phyloP scores from a whole-genome alignment of 345 rosid genomes.

The Pseudoturritis turrita region DNA sequence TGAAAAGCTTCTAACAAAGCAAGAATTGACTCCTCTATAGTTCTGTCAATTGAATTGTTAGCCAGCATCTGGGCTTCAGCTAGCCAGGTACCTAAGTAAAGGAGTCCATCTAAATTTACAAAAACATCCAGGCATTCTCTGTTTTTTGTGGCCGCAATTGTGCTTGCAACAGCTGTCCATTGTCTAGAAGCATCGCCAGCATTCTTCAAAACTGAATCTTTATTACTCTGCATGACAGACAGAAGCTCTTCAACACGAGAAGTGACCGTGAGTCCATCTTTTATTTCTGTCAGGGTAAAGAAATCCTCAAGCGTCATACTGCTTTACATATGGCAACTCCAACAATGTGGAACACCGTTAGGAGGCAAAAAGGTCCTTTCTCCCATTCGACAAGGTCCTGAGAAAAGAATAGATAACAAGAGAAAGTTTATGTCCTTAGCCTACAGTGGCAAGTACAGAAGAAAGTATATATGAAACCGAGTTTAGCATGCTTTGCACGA shows the following conservation, averaged over 20 bases:
- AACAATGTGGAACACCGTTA: slow-evolving; percentile 28
- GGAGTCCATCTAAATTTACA: slow-evolving; percentile 76
- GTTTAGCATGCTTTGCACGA: background rate
- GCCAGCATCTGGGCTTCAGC: slow-evolving; percentile 50
- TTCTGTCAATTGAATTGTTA: slow-evolving; percentile 42
- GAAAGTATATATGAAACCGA: background rate
- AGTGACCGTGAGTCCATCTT: slow-evolving; percentile 75
- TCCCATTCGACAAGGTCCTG: slow-evolving; percentile 35
- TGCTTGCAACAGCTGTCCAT: slow-evolving; percentile 85
- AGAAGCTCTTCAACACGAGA: slow-evolving; percentile 78
- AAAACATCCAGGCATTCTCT: slow-evolving; percentile 90
- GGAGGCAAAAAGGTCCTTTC: slow-evolving; percentile 11
- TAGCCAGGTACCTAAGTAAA: slow-evolving; percentile 70
- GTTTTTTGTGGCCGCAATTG: slow-evolving; percentile 73
- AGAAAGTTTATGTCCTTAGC: background rate
- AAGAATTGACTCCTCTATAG: slow-evolving; percentile 67
- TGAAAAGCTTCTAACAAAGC: slow-evolving; percentile 67
- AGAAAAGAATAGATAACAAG: background rate
- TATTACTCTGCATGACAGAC: slow-evolving; percentile 65
- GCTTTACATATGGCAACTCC: slow-evolving; percentile 48
- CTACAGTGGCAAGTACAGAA: background rate
- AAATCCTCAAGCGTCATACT: slow-evolving; percentile 90
- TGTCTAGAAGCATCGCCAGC: slow-evolving; percentile 74
- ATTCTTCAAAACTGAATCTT: slow-evolving; percentile 58
- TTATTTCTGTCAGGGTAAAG: slow-evolving; percentile 82